phyloP scores from a whole-genome alignment of 352 stramenopile species.

The Hyphochytrium catenoides region DNA sequence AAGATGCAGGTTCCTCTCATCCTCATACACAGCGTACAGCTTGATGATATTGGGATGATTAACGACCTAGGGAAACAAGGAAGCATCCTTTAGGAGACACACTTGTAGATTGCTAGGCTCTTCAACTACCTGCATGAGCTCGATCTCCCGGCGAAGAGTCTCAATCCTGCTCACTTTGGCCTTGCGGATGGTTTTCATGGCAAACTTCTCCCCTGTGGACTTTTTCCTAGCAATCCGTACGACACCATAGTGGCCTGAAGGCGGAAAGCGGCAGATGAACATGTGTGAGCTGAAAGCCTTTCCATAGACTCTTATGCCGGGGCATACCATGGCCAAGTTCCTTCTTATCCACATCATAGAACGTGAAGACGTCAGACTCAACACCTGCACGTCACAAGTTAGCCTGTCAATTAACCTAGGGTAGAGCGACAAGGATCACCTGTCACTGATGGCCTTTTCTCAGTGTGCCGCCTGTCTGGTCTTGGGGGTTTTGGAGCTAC shows the following conservation, averaged over 20 bases:
- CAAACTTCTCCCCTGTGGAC: constrained; percentile 71
- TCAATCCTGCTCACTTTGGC: constrained; percentile 80
- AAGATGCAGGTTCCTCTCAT: constrained; percentile 85
- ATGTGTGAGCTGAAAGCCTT: background rate
- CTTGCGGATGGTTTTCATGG: constrained; percentile 98
- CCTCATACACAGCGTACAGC: constrained; percentile 89
- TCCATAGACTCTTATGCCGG: background rate
- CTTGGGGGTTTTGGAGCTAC: no score
- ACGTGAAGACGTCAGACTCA: constrained; percentile 59
- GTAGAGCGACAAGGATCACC: no score
- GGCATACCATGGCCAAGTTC: constrained; percentile 35
- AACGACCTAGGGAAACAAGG: constrained; percentile 22
- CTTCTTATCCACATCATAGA: constrained; percentile 65
- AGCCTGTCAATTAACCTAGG: no score
- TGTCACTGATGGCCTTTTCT: no score
- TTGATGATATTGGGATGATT: constrained; percentile 96
- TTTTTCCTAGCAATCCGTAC: constrained; percentile 85
- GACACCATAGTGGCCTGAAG: constrained; percentile 80
- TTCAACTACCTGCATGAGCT: constrained; percentile 56
- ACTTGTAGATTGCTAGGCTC: no score
- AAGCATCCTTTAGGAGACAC: no score
- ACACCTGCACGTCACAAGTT: no score
- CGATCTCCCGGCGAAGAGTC: constrained; percentile 78
- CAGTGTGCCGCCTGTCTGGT: no score
- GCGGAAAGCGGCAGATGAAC: background rate